Conservation (phyloP, 169 alveolate genomes). For the Plasmodium sp. region DNA sequence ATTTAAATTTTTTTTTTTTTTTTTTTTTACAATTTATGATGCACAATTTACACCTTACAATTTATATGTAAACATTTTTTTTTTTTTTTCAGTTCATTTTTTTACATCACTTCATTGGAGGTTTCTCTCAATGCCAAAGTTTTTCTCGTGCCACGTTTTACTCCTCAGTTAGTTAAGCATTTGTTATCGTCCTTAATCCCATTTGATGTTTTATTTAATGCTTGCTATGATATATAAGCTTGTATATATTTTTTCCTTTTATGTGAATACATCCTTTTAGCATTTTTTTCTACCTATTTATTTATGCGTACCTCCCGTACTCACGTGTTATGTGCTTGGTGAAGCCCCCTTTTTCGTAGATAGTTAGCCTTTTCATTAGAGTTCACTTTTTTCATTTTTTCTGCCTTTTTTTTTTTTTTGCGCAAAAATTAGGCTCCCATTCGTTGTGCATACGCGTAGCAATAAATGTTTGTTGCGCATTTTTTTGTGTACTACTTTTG, state of each 20-base stretch:
- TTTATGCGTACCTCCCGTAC: not conserved
- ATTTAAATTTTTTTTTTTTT: not conserved
- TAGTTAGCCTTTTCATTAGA: not conserved
- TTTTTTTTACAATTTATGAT: not conserved
- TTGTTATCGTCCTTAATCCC: not conserved
- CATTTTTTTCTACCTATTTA: not conserved
- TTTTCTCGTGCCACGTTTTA: not conserved
- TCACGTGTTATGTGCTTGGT: not conserved
- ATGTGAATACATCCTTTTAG: not conserved
- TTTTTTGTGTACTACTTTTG: not conserved
- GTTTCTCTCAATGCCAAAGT: not conserved
- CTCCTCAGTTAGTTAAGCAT: not conserved
- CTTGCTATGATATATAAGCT: not conserved
- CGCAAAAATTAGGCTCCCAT: not conserved
- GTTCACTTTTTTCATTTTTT: not conserved
- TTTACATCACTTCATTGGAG: not conserved
- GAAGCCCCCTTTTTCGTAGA: not conserved
- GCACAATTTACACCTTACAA: not conserved
- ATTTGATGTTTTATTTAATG: slow-evolving; percentile 4
- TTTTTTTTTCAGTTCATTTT: slow-evolving; percentile 1
- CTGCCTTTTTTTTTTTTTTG: not conserved
- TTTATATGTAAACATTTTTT: not conserved
- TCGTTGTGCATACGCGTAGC: not conserved
- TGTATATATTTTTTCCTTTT: not conserved
- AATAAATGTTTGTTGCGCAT: not conserved